Evolutionary conservation across 1,139 yeast species (phyloP).

Genomic region (Kurtzmaniella quercitrusa): DNA sequence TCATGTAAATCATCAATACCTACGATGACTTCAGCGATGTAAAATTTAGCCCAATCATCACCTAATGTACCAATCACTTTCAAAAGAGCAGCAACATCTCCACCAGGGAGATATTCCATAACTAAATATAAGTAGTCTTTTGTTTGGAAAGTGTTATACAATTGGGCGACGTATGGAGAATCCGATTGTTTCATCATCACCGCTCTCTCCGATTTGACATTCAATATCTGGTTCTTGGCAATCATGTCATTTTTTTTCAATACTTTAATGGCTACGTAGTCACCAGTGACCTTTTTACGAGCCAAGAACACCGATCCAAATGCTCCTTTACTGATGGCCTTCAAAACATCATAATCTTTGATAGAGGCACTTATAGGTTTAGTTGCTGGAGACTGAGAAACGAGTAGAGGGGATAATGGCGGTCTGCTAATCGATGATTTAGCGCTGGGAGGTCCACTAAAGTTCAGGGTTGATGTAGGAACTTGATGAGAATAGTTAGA

Average conservation of each 20-base stretch:
- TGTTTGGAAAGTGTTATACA: slow-evolving; percentile 86
- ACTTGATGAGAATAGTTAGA: slow-evolving; percentile 2
- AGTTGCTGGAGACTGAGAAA: slow-evolving; percentile 50
- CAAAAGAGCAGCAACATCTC: slow-evolving; percentile 86
- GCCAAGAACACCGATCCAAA: slow-evolving; percentile 94
- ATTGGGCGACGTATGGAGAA: slow-evolving; percentile 88
- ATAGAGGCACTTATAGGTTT: slow-evolving; percentile 66
- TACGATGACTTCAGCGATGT: slow-evolving; percentile 83
- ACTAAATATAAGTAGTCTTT: slow-evolving; percentile 83
- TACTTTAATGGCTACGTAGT: slow-evolving; percentile 94
- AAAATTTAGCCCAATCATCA: slow-evolving; percentile 82
- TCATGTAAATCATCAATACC: slow-evolving; percentile 88
- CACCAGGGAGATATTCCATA: slow-evolving; percentile 96
- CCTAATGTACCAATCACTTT: slow-evolving; percentile 79
- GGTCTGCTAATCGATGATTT: slow-evolving; percentile 35
- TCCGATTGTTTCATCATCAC: slow-evolving; percentile 97
- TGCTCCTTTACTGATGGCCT: slow-evolving; percentile 96
- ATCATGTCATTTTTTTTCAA: slow-evolving; percentile 93
- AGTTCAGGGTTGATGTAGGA: slow-evolving; percentile 3
- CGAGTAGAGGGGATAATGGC: slow-evolving; percentile 77
- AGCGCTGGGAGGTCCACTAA: slow-evolving; percentile 10
- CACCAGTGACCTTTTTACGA: slow-evolving; percentile 80
- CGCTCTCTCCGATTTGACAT: slow-evolving; percentile 92
- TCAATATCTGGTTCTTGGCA: slow-evolving; percentile 91
- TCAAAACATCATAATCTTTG: slow-evolving; percentile 82